These are phyloP conservation scores for Aspergillus baeticus DNA, from an alignment of 495 filamentous ascomycete species.

Conservation along the genomic window DNA sequence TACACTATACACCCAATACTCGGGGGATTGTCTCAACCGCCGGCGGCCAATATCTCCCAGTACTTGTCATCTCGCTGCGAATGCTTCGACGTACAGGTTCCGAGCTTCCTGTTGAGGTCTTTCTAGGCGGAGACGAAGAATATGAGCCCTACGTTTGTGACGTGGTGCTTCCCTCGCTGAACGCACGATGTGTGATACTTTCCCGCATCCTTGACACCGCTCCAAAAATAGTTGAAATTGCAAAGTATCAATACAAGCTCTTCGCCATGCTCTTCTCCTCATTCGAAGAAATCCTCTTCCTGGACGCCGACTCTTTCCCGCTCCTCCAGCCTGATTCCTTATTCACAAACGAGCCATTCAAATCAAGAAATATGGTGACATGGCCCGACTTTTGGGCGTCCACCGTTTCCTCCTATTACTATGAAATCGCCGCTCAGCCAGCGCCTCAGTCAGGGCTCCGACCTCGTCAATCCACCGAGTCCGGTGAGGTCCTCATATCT, in stretches of 20 bases:
- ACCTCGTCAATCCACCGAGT: slow-evolving; percentile 44
- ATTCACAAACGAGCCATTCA: slow-evolving; percentile 46
- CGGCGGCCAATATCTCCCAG: slow-evolving; percentile 38
- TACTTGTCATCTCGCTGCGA: slow-evolving; percentile 45
- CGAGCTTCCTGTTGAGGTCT: slow-evolving; percentile 53
- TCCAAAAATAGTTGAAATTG: slow-evolving; percentile 22
- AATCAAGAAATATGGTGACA: slow-evolving; percentile 43
- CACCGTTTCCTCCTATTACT: slow-evolving; percentile 46
- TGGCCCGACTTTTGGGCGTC: slow-evolving; percentile 59
- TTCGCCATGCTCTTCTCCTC: slow-evolving; percentile 54
- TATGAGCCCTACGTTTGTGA: slow-evolving; percentile 52
- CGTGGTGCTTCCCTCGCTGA: slow-evolving; percentile 41
- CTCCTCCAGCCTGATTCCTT: slow-evolving; percentile 43
- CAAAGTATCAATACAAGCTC: slow-evolving; percentile 53
- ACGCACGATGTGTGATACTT: slow-evolving; percentile 48
- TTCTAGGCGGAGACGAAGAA: slow-evolving; percentile 41
- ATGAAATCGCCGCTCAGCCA: slow-evolving; percentile 44
- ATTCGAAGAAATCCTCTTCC: slow-evolving; percentile 54
- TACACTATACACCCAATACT: slow-evolving; percentile 38
- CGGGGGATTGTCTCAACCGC: slow-evolving; percentile 45
- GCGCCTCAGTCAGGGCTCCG: slow-evolving; percentile 20
- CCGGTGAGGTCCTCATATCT: slow-evolving; percentile 52
- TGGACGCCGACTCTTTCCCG: slow-evolving; percentile 54
- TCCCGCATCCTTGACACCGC: slow-evolving; percentile 34
- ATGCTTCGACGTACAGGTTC: slow-evolving; percentile 55